These are phyloP conservation scores for Testicularia cyperi DNA, from an alignment of 1,284 basidiomycete species.

Conservation along the genomic window DNA sequence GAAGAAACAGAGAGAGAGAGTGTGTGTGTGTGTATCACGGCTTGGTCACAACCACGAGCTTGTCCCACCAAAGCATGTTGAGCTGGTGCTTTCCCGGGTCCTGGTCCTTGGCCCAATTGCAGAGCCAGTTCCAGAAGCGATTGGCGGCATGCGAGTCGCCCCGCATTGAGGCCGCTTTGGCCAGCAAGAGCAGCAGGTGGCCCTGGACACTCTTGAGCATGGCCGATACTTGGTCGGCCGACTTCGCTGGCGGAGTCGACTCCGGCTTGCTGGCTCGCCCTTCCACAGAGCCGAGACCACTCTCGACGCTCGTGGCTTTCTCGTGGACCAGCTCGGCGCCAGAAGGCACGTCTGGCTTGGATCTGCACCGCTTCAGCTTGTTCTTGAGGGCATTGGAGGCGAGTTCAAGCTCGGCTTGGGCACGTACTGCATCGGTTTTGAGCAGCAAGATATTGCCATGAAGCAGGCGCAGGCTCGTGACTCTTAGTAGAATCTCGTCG, in stretches of 20 bases:
- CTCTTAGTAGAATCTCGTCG: background rate
- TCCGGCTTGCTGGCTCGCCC: no score
- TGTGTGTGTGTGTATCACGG: background rate
- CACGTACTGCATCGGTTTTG: conserved; percentile 11
- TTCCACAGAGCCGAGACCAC: no score
- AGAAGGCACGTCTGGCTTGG: no score
- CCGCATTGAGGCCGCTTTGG: conserved; percentile 14
- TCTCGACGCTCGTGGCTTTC: no score
- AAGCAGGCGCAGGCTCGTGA: conserved; percentile 18
- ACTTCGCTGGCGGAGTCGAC: no score
- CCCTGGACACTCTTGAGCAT: conserved; percentile 29
- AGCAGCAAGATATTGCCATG: conserved; percentile 15
- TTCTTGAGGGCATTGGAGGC: conserved; percentile 23
- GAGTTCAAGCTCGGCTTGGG: conserved; percentile 22
- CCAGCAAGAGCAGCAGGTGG: conserved; percentile 15
- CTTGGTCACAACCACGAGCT: conserved; percentile 8
- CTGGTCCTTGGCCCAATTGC: conserved; percentile 24
- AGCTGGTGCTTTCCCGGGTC: background rate
- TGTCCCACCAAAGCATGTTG: conserved; percentile 30
- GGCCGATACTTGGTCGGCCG: background rate
- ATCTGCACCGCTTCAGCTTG: no score
- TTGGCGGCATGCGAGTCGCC: conserved; percentile 22
- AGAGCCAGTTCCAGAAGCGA: conserved; percentile 24
- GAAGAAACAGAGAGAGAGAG: no score
- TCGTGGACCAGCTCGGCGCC: no score